Base-by-base conservation (phyloP, 208 protist genomes). In the Crithidia acanthocephali region DNA sequence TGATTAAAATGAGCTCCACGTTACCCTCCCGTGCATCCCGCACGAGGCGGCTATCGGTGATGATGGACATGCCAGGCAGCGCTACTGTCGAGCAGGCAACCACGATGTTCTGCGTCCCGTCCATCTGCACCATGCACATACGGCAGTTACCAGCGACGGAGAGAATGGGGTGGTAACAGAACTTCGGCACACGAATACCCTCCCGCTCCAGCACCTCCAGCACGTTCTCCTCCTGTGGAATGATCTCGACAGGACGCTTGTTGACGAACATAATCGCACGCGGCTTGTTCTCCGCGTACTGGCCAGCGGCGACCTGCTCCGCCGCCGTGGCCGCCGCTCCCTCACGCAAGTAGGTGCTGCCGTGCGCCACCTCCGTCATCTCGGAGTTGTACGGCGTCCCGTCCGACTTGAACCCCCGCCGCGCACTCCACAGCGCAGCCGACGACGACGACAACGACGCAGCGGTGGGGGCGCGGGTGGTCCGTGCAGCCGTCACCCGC, bases 41-140 rank as follows among this genome's bases (percentile, higher is more conserved):
- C 18, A 98, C 95, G 28, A 98, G 81, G 13, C 88, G 86, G 50
- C 94, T 98, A 66, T 98, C 90, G 2, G 98, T 99, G 76, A 97
- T 97, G 78, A 99, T 94, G 18, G 88, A 97, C 97, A 99, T 99
- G 60, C 95, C 96, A 0, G 95, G 93, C 72, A 98, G 81, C 33
- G 93, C 86, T 35, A 97, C 96, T n/a, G 97, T 98, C 33, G 96
- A 92, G 80, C 98, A 99, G 10, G 96, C 90, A n/a, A 98, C 97
- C 1, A 98, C 85, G 32, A 98, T 86, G 83, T 99, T 99, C 74
- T 96, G 91, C 52, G 95, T 95, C 58, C 98, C 98, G 72, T 94
- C 93, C 0, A 98, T 83, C 84, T 99, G 96, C 63, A 99, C 98
- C 53, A 99, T 91, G 78, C 98, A 99, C 98, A 99, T 99, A 53